Percentiles rank a stretch among this genome's conserved stretches.
These are phyloP conservation scores for Hypoxylon crocopeplum DNA, from an alignment of 495 filamentous ascomycete species.

Conservation along the genomic window DNA sequence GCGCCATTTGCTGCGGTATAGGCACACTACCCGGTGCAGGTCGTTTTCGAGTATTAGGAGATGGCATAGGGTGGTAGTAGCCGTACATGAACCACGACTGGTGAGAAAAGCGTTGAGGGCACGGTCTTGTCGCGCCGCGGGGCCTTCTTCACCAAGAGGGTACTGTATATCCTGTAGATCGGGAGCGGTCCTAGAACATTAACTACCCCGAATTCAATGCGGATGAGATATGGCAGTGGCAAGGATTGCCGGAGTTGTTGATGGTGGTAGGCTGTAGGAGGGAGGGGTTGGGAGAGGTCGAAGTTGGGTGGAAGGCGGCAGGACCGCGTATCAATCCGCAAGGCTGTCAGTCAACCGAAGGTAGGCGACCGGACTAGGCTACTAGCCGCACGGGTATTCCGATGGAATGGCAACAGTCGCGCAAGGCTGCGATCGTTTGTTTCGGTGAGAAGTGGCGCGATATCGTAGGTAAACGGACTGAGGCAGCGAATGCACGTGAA, in stretches of 20 bases:
- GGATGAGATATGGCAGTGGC: not conserved
- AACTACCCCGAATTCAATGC: not conserved
- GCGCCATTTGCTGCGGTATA: conserved; percentile 54
- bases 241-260: conserved; percentile 1
- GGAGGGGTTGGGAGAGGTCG: conserved; percentile 1
- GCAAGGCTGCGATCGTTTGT: conserved; percentile 26
- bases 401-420: conserved; percentile 1
- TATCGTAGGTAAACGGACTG: conserved; percentile 1
- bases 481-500: conserved; percentile 21
- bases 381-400: conserved; percentile 18
- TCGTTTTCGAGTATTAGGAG: conserved; percentile 70
- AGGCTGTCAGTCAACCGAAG: conserved; percentile 19
- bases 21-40: conserved; percentile 71
- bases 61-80: conserved; percentile 51
- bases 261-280: conserved; percentile 11
- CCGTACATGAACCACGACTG: conserved; percentile 41
- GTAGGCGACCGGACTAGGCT: conserved; percentile 28
- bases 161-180: not conserved
- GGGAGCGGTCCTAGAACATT: not conserved
- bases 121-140: conserved; percentile 6
- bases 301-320: conserved; percentile 8
- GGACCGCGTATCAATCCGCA: conserved; percentile 22
- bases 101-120: not conserved
- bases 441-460: conserved; percentile 29
- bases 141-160: conserved; percentile 5